phyloP scores from a whole-genome alignment of 345 rosid genomes.

The Murraya paniculata region DNA sequence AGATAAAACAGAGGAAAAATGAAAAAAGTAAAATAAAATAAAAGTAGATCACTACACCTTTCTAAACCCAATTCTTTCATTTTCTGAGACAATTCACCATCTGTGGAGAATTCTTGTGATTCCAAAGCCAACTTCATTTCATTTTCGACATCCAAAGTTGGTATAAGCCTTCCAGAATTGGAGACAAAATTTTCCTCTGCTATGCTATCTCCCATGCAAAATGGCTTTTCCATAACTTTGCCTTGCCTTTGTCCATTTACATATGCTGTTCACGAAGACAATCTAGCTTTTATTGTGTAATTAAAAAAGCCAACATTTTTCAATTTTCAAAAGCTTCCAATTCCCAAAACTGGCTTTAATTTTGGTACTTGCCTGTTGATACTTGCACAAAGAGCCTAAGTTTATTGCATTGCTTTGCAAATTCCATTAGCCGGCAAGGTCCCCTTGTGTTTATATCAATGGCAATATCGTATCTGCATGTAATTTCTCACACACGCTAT shows the following conservation, averaged over 20 bases:
- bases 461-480: slow-evolving; percentile 42
- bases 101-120: slow-evolving; percentile 31
- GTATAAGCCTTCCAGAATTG: slow-evolving; percentile 26
- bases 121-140: slow-evolving; percentile 61
- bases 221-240: slow-evolving; percentile 78
- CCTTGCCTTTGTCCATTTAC: slow-evolving; percentile 97
- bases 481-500: background rate
- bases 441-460: slow-evolving; percentile 35
- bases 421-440: slow-evolving; percentile 32
- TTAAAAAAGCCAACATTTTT: no score
- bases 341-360: no score
- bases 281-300: background rate
- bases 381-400: slow-evolving; percentile 42
- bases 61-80: slow-evolving; percentile 83
- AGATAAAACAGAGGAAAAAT: background rate
- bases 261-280: slow-evolving; percentile 50
- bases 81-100: slow-evolving; percentile 44
- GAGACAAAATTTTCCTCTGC: slow-evolving; percentile 50
- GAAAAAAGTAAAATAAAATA: background rate
- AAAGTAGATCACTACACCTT: slow-evolving; percentile 36
- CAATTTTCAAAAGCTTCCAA: no score
- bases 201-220: slow-evolving; percentile 67
- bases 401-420: slow-evolving; percentile 32
- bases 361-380: slow-evolving; percentile 29
- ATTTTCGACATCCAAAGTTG: slow-evolving; percentile 50